Conservation (phyloP, 768 basidiomycete genomes). For the Tricholoma flavovirens region DNA sequence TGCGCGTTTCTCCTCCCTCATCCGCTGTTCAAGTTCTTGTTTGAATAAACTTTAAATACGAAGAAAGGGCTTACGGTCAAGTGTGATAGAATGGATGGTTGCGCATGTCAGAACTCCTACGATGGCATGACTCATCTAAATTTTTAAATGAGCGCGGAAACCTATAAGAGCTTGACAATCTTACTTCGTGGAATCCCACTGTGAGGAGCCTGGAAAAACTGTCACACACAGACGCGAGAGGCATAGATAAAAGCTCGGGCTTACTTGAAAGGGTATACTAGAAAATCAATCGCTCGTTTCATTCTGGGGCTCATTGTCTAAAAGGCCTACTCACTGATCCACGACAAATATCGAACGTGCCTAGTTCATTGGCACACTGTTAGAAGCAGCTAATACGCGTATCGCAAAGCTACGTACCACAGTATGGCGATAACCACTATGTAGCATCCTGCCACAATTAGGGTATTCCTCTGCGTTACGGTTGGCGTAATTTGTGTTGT, state of each 20-base stretch:
- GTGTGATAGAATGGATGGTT: constrained; percentile 77
- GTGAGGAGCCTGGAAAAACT: constrained; percentile 55
- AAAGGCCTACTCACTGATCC: constrained; percentile 54
- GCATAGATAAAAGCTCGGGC: constrained; percentile 15
- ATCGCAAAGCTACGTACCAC: constrained; percentile 44
- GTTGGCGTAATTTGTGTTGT: constrained; percentile 52
- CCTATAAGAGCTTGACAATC: constrained; percentile 4
- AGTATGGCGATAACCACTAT: constrained; percentile 71
- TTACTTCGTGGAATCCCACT: constrained; percentile 84
- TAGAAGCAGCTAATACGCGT: neutral
- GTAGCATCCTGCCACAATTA: constrained; percentile 78
- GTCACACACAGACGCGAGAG: neutral
- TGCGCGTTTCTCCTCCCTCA: constrained; percentile 81
- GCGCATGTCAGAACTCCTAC: constrained; percentile 80
- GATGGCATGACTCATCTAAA: constrained; percentile 82
- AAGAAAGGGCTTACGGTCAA: constrained; percentile 62
- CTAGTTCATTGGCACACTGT: constrained; percentile 27
- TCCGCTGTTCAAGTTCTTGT: constrained; percentile 46
- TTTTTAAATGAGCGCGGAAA: constrained; percentile 1
- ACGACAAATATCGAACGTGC: constrained; percentile 72
- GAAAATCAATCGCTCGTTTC: neutral
- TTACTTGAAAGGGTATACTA: constrained; percentile 92
- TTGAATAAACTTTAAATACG: constrained; percentile 5
- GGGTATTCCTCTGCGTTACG: constrained; percentile 64
- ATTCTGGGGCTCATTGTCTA: neutral